Percentiles rank a stretch among this genome's conserved stretches.
Conservation (phyloP, 352 stramenopile species). For the Pythium vanterpoolii region DNA sequence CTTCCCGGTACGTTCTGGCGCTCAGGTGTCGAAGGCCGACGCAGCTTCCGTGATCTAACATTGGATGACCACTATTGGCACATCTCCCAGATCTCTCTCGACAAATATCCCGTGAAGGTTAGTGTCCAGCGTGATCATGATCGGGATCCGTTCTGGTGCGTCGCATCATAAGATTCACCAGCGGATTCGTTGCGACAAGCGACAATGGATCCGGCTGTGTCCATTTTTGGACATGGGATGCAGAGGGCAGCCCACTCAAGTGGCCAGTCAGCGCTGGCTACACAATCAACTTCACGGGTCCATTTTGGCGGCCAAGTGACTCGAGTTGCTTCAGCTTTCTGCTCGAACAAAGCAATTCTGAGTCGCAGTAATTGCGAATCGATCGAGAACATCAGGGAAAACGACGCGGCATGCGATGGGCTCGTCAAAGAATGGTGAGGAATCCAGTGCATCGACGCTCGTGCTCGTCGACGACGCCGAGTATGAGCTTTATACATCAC, state of each 20-base stretch:
- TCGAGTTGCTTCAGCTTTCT: too few species aligned
- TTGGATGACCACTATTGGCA: background rate
- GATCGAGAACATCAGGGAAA: background rate
- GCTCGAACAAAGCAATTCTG: too few species aligned
- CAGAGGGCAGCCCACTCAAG: background rate
- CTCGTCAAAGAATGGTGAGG: background rate
- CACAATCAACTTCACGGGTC: background rate
- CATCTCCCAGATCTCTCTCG: too few species aligned
- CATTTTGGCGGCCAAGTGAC: too few species aligned
- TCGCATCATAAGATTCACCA: background rate
- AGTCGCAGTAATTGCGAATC: background rate
- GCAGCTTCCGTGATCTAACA: background rate
- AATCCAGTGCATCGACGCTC: conserved; percentile 23
- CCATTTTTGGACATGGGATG: conserved; percentile 15
- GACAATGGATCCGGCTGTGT: too few species aligned
- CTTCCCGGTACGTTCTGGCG: conserved; percentile 7
- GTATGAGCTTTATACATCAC: conserved; percentile 27
- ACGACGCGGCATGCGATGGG: background rate
- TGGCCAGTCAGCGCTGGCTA: conserved; percentile 3
- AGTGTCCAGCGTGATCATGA: background rate
- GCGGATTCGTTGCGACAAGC: background rate
- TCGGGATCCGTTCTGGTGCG: background rate
- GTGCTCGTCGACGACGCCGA: conserved; percentile 31
- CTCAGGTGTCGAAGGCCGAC: background rate
- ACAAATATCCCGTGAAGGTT: too few species aligned